Evolutionary conservation across 2,329 filamentous ascomycete species (phyloP).

Genomic region (Aureobasidium sp.): DNA sequence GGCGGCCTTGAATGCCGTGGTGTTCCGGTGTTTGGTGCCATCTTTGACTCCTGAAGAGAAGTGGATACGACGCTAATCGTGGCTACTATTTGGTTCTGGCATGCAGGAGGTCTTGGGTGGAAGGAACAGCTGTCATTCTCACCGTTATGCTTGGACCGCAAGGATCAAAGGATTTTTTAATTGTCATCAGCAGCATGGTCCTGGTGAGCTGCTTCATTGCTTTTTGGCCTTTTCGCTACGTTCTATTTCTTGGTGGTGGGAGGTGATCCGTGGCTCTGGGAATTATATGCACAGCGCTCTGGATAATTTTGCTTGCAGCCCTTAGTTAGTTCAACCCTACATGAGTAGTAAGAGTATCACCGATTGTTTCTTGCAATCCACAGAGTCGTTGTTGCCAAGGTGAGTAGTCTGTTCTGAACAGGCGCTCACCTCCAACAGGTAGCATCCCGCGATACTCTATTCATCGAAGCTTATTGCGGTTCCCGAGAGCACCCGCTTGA

Average conservation of each 20-base stretch:
- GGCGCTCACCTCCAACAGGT: background rate
- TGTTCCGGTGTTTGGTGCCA: constrained; percentile 60
- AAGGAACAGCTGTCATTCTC: background rate
- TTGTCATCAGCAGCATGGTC: background rate
- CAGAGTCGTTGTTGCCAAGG: background rate
- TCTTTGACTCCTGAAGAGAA: constrained; percentile 54
- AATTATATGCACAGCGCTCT: background rate
- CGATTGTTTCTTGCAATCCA: background rate
- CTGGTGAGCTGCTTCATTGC: background rate
- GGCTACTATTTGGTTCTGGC: background rate
- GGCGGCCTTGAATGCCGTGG: constrained; percentile 59
- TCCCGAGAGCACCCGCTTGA: background rate
- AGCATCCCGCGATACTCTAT: background rate
- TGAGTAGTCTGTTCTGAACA: background rate
- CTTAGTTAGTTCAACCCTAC: background rate
- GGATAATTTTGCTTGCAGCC: constrained; percentile 4
- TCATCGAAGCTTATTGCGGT: background rate
- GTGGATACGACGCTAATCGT: background rate
- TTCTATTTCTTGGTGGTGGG: background rate
- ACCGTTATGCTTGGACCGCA: background rate
- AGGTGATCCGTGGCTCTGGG: background rate
- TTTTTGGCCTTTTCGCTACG: background rate
- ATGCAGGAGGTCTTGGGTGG: background rate
- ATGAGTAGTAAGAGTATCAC: background rate
- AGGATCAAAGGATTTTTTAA: background rate